Conservation (phyloP, 495 filamentous ascomycete species). For the Aspergillus biplanus region DNA sequence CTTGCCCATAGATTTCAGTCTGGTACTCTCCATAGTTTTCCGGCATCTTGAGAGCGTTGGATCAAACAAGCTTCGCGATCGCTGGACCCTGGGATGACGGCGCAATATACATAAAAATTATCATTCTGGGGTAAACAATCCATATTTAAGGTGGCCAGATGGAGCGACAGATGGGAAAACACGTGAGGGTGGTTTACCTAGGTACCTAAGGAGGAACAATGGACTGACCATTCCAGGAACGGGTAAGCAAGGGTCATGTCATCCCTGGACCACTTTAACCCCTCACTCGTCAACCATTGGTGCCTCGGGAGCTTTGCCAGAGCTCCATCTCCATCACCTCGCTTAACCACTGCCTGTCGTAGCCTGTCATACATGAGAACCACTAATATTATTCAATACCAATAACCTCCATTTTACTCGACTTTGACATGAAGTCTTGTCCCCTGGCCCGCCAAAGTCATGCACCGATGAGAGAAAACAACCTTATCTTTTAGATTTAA, state of each 20-base stretch:
- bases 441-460: too few relatives aligned
- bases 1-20: slow-evolving; percentile 52
- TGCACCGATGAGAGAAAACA: too few relatives aligned
- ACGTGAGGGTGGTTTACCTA: neutral
- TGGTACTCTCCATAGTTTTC: slow-evolving; percentile 51
- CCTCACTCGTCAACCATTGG: neutral
- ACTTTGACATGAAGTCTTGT: too few relatives aligned
- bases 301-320: neutral
- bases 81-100: neutral
- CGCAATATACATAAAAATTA: neutral
- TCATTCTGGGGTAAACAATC: neutral
- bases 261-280: neutral
- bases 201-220: neutral
- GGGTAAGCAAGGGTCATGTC: neutral
- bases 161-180: too few relatives aligned
- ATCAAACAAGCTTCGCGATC: too few relatives aligned
- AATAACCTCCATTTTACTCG: too few relatives aligned
- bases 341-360: too few relatives aligned
- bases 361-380: too few relatives aligned
- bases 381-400: too few relatives aligned
- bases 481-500: too few relatives aligned
- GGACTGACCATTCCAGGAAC: neutral
- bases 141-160: neutral
- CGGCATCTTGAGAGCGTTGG: slow-evolving; percentile 31
- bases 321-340: too few relatives aligned